A percentile compares a stretch with the other conserved stretches of the same genome.
Conservation (phyloP, 2,329 filamentous ascomycete genomes). For the Calonectria crousiana region DNA sequence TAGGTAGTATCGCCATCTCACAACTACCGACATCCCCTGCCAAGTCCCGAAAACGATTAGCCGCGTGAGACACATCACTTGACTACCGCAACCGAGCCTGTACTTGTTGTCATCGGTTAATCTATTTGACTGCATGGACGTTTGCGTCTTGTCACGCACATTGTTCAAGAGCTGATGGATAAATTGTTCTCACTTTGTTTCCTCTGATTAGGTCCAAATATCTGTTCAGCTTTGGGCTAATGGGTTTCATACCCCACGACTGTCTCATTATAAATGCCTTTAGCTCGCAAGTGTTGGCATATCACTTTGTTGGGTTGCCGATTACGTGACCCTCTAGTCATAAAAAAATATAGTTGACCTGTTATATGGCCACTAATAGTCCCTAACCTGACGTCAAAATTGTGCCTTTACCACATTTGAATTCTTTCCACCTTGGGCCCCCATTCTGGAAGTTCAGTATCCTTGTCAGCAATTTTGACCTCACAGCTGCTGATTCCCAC, state of each 20-base stretch:
- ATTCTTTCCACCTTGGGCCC: slow-evolving; percentile 38
- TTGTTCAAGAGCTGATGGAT: not conserved
- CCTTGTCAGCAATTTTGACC: slow-evolving; percentile 41
- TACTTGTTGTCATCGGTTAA: not conserved
- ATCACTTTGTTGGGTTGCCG: not conserved
- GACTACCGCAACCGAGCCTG: not conserved
- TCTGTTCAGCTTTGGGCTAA: not conserved
- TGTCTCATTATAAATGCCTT: not conserved
- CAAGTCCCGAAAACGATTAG: not conserved
- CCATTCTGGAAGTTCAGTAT: slow-evolving; percentile 46
- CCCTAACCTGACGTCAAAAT: not conserved
- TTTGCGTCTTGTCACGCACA: not conserved
- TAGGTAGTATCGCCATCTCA: not conserved
- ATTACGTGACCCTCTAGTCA: not conserved
- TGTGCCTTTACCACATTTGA: slow-evolving; percentile 38
- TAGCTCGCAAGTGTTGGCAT: not conserved
- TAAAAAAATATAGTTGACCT: not conserved
- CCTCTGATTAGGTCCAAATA: not conserved
- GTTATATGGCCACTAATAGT: not conserved
- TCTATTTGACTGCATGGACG: not conserved
- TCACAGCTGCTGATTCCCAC: slow-evolving; percentile 48
- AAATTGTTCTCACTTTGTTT: not conserved
- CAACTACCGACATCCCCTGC: not conserved
- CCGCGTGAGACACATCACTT: not conserved
- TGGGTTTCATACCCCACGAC: not conserved